Base-by-base conservation (phyloP, 371 early-diverging fungal species). In the Paramicrosporidium saccamoebae region DNA sequence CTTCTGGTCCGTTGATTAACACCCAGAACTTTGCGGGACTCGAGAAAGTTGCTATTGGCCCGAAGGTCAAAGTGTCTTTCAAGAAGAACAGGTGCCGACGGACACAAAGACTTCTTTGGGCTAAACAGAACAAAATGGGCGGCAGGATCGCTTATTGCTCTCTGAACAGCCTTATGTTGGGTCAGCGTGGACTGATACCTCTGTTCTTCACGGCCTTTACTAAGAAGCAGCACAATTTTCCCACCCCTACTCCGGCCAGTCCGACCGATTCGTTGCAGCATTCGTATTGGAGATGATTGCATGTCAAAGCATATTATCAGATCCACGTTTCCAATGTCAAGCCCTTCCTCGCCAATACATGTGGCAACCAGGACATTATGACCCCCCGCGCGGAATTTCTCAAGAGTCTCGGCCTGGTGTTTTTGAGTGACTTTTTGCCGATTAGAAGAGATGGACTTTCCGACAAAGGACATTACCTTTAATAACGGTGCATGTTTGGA, bases 251-350 rank as follows among this genome's bases (percentile, higher is more conserved):
- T 69, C 12, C 90, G 54, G 2, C 90, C 90, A 3, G 90, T 84
- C 10, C 90, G 56, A 8, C 90, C 90, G 55, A 78, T 71, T 10
- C 90, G 55, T 42, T 86, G 84, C 1, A 73, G 32, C 69, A 82
- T 54, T 1, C 53, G 48, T 25, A 55, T 44, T 5, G 62, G 63
- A 10, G 58, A 58, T 9, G 32, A 21, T 26, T 74, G 74, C 2
- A 68, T 50, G 31, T 88, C 86, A 32, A 58, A 88, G 41, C 79
- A 78, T 4, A 84, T 36, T 31, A 88, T 84, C 14, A 88, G 41
- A 33, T 88, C 86, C 1, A 88, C 69, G 27, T 88, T 82, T 26
- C 86, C 90, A 44, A 88, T 88, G 39, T 88, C 90, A 12, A 88
- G 42, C 1, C 90, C 90, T 47, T 88, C 90, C 45, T 88, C 90